Conservation (phyloP, 169 alveolate species). For the Amoebophrya sp. region DNA sequence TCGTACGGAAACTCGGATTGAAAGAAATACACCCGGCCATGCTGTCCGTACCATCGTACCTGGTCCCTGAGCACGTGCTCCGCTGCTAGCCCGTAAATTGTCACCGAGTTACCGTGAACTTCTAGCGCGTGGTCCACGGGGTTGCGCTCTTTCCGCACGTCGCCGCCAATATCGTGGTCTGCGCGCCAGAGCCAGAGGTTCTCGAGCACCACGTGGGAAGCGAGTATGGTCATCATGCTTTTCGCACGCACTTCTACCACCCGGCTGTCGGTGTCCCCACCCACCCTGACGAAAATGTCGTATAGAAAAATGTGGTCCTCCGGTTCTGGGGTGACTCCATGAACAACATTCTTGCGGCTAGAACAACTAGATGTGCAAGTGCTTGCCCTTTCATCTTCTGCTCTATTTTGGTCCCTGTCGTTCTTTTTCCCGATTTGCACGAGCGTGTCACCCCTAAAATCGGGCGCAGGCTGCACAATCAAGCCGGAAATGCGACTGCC, state of each 20-base stretch:
- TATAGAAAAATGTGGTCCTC: not conserved
- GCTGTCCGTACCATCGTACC: not conserved
- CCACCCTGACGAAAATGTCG: not conserved
- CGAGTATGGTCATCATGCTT: not conserved
- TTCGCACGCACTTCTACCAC: not conserved
- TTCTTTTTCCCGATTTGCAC: too few relatives aligned
- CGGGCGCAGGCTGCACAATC: not conserved
- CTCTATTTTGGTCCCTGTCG: too few relatives aligned
- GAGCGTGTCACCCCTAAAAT: too few relatives aligned
- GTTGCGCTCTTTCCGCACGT: not conserved
- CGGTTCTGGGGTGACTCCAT: too few relatives aligned
- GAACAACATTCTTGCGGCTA: too few relatives aligned
- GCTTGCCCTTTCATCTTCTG: too few relatives aligned
- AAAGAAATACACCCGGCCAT: not conserved
- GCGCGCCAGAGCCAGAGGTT: not conserved
- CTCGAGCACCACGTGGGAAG: not conserved
- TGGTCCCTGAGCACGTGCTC: not conserved
- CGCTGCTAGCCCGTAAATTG: not conserved
- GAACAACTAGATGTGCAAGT: too few relatives aligned
- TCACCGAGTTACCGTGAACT: not conserved
- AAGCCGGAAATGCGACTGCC: not conserved
- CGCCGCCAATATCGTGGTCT: not conserved
- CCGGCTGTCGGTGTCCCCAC: not conserved
- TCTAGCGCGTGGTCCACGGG: not conserved
- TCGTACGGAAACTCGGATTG: slow-evolving; percentile 6